These are phyloP conservation scores for Mycena crocata DNA, from an alignment of 768 basidiomycete species.

Conservation along the genomic window DNA sequence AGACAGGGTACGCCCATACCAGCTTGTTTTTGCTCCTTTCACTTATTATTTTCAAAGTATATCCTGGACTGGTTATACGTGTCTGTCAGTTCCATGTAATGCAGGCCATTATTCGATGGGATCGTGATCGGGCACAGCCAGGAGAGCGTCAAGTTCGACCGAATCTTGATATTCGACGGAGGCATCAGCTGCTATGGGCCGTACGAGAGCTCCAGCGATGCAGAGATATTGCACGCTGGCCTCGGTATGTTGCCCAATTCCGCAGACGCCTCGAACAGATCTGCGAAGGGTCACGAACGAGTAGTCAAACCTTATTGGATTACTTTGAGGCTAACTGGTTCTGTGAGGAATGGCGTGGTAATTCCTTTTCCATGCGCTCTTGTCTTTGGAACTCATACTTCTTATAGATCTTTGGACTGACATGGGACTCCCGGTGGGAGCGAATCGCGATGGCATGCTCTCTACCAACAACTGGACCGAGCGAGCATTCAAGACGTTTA, in stretches of 20 bases:
- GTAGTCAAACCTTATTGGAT: background rate
- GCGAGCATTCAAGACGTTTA: constrained; percentile 20
- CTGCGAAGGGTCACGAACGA: background rate
- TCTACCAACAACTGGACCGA: constrained; percentile 30
- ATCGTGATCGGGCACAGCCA: background rate
- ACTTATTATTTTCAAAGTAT: background rate
- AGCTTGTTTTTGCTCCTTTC: no score
- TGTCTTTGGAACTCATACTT: background rate
- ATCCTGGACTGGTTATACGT: constrained; percentile 1
- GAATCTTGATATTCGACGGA: background rate
- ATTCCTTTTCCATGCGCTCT: background rate
- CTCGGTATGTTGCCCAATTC: background rate
- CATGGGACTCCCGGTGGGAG: constrained; percentile 17
- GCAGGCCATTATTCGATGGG: constrained; percentile 26
- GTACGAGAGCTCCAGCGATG: constrained; percentile 24
- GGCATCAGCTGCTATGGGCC: background rate
- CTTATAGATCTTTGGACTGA: constrained; percentile 19
- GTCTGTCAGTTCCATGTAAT: constrained; percentile 31
- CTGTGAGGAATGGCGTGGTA: constrained; percentile 14
- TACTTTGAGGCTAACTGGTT: constrained; percentile 28
- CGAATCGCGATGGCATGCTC: constrained; percentile 16
- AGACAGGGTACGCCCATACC: background rate
- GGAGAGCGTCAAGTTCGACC: background rate
- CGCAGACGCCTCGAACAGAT: background rate
- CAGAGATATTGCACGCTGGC: background rate